Conservation (phyloP, 495 filamentous ascomycete genomes). For the Annulohypoxylon stygium region DNA sequence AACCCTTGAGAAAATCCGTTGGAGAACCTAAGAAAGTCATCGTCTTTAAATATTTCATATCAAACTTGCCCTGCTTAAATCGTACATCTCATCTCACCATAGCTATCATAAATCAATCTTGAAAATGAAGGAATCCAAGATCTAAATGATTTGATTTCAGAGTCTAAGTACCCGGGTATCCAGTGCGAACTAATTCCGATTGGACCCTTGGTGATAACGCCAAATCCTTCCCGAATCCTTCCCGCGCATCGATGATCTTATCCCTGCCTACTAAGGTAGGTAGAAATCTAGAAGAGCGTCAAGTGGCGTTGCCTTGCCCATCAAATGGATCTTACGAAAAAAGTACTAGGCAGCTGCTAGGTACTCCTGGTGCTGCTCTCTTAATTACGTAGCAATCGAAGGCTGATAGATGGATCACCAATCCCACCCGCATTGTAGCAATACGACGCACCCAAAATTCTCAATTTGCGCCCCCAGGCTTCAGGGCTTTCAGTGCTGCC, state of each 20-base stretch:
- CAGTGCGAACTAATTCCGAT: background rate
- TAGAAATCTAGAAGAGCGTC: background rate
- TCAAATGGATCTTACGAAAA: background rate
- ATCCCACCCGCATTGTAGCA: background rate
- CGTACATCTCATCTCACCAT: background rate
- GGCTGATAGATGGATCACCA: background rate
- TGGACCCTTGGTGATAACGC: background rate
- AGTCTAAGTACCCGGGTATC: background rate
- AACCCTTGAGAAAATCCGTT: background rate
- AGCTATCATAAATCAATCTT: background rate
- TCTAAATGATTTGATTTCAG: background rate
- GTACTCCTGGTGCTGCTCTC: too few relatives aligned
- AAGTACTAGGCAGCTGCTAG: too few relatives aligned
- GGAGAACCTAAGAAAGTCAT: background rate
- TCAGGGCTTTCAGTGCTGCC: background rate
- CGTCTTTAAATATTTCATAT: too few relatives aligned
- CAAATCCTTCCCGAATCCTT: constrained; percentile 2
- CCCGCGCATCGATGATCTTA: background rate
- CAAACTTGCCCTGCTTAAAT: too few relatives aligned
- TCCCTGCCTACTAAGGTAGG: constrained; percentile 1
- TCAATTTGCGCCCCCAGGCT: background rate
- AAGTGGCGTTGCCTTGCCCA: background rate
- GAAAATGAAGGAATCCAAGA: background rate
- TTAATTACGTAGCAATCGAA: background rate
- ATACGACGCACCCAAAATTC: background rate